Evolutionary conservation across 2,329 filamentous ascomycete species (phyloP), one percentile per base, ranked within the genome.

Genomic region (Sporothrix brunneoviolacea): DNA sequence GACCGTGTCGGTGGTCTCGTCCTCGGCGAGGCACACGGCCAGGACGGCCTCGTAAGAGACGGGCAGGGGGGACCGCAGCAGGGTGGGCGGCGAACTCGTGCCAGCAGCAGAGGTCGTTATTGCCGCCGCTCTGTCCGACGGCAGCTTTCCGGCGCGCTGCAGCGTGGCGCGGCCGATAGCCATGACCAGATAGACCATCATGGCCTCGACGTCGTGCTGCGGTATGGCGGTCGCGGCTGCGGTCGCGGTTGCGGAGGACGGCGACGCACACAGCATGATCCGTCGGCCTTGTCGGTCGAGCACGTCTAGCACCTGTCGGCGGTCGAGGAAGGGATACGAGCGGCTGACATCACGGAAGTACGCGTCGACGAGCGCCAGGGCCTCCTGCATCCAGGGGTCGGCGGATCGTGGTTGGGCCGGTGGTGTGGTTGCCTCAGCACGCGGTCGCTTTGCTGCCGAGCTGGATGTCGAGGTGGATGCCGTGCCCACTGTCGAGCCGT

Each of bases 311-410:
- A 70, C 59, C 52, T 65, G 62, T 16, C 57, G 53, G 36, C 65
- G 62, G 52, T 73, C 65, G 24, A 72, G 62, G 50, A 73, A 73
- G 8, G 71, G 70, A 51, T 73, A 74, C 3, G 69, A 69, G 4
- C 69, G 63, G 52, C 73, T 68, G 22, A 73, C 68, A 51, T 73
- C 68, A 15, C 68, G 65, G 49, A 73, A 72, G 58, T 73, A 74
- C 15, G 71, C 70, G 45, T 72, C 66, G 8, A 70, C 65, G 21
- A 70, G 70, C n/a, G n/a, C n/a, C n/a, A n/a, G n/a, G n/a, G n/a
- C n/a, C n/a, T n/a, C n/a, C n/a, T n/a, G n/a, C n/a, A n/a, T n/a
- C n/a, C n/a, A n/a, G n/a, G n/a, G n/a, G n/a, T n/a, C n/a, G n/a
- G n/a, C n/a, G n/a, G n/a, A n/a, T n/a, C n/a, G n/a, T n/a, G n/a